phyloP scores from a whole-genome alignment of 306 rosid genomes.

The Corylus avellana region DNA sequence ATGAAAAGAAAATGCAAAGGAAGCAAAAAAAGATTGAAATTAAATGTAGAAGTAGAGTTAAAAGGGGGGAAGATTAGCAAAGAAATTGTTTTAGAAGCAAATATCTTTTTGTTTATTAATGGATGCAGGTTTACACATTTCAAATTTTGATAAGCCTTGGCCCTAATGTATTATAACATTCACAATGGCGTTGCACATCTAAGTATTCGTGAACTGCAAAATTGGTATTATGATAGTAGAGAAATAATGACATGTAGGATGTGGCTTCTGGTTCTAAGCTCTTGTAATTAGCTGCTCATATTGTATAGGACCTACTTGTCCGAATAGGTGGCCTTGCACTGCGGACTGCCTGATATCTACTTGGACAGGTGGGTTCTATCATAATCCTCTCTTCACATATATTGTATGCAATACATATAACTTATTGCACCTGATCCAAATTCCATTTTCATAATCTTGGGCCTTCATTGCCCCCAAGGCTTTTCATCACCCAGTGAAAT shows the following conservation, averaged over 20 bases:
- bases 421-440: too few relatives aligned
- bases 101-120: not conserved
- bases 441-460: too few relatives aligned
- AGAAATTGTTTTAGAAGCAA: conserved; percentile 13
- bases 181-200: not conserved
- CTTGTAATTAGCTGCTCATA: too few relatives aligned
- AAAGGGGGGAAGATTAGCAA: conserved; percentile 22
- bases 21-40: conserved; percentile 29
- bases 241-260: not conserved
- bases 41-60: conserved; percentile 38
- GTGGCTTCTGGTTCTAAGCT: not conserved
- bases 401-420: too few relatives aligned
- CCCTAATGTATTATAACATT: not conserved
- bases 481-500: too few relatives aligned
- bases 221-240: not conserved
- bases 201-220: not conserved
- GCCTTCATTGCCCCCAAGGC: too few relatives aligned
- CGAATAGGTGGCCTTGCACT: too few relatives aligned
- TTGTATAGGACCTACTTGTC: too few relatives aligned
- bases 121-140: not conserved
- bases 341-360: too few relatives aligned
- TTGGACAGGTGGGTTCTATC: too few relatives aligned
- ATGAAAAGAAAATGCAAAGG: conserved; percentile 49
- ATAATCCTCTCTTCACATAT: too few relatives aligned
- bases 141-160: not conserved